Conservation (phyloP, 257 asterid genomes). For the Nyctanthes arbortristis region DNA sequence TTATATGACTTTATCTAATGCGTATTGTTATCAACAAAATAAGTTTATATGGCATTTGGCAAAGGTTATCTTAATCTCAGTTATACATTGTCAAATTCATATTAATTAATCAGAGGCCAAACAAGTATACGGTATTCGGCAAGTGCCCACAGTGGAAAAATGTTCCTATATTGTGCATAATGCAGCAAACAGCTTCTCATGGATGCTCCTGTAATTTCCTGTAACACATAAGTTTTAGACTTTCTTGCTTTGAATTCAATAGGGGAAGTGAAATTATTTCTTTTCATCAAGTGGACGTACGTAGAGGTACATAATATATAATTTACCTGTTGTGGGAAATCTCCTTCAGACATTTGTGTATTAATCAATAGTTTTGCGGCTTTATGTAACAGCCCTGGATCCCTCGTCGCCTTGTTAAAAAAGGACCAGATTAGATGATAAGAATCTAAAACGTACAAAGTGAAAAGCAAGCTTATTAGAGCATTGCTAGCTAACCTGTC, state of each 20-base stretch:
- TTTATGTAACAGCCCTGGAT: slow-evolving; percentile 64
- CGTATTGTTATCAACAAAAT: too few relatives aligned
- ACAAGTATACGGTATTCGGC: slow-evolving; percentile 73
- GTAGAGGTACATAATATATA: background rate
- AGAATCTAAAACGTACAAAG: too few relatives aligned
- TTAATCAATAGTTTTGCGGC: slow-evolving; percentile 74
- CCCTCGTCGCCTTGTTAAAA: slow-evolving; percentile 59
- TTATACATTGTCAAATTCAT: too few relatives aligned
- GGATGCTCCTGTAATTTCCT: slow-evolving; percentile 74
- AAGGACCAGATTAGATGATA: too few relatives aligned
- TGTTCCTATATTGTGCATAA: slow-evolving; percentile 58
- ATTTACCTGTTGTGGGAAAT: slow-evolving; percentile 77
- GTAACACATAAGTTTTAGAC: background rate
- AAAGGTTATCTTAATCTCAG: too few relatives aligned
- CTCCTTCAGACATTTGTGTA: slow-evolving; percentile 77
- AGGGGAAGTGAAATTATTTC: too few relatives aligned
- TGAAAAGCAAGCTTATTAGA: too few relatives aligned
- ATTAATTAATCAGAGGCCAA: too few relatives aligned
- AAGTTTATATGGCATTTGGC: too few relatives aligned
- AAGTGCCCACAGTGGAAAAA: slow-evolving; percentile 76
- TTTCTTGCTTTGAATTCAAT: too few relatives aligned
- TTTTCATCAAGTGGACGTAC: too few relatives aligned
- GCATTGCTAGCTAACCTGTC: slow-evolving; percentile 52
- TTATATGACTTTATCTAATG: too few relatives aligned
- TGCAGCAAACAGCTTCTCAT: slow-evolving; percentile 82